Evolutionary conservation across 805 yeast species (phyloP).

Genomic region (Wickerhamiella nectarea): DNA sequence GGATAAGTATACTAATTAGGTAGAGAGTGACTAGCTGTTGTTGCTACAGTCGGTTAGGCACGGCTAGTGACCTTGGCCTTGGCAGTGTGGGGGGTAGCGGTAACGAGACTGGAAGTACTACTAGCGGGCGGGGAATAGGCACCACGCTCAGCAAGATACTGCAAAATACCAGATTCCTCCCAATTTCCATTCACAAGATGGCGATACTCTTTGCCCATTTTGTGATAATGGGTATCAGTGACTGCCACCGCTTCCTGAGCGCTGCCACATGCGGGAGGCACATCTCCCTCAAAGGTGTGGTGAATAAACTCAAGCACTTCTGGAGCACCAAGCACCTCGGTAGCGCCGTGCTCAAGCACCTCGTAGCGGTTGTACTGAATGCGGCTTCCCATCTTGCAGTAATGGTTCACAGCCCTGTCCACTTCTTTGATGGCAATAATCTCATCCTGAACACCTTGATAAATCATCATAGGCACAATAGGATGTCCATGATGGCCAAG

Average conservation of each 20-base stretch:
- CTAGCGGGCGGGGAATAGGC: background rate
- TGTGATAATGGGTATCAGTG: background rate
- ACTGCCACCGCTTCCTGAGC: background rate
- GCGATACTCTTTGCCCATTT: background rate
- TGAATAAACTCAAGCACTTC: conserved; percentile 1
- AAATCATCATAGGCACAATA: conserved; percentile 18
- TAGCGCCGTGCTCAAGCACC: background rate
- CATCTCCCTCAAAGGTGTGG: conserved; percentile 2
- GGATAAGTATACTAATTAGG: too few relatives aligned
- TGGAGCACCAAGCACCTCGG: background rate
- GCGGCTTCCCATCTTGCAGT: conserved; percentile 19
- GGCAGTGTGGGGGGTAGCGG: too few relatives aligned
- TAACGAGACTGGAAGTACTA: background rate
- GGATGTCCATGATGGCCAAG: conserved; percentile 14
- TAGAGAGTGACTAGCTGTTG: too few relatives aligned
- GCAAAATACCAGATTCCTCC: conserved; percentile 3
- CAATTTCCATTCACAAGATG: conserved; percentile 1
- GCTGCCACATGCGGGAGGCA: background rate
- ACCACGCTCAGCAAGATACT: background rate
- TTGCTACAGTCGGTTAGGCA: too few relatives aligned
- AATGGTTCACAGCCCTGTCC: conserved; percentile 14
- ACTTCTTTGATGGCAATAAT: conserved; percentile 16
- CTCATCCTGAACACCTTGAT: conserved; percentile 21
- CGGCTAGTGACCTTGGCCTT: background rate
- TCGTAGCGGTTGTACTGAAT: conserved; percentile 14